Percentiles rank a stretch among this genome's conserved stretches.
Evolutionary conservation across 176 grass and related monocot species (phyloP).

Genomic region (Poa annua): DNA sequence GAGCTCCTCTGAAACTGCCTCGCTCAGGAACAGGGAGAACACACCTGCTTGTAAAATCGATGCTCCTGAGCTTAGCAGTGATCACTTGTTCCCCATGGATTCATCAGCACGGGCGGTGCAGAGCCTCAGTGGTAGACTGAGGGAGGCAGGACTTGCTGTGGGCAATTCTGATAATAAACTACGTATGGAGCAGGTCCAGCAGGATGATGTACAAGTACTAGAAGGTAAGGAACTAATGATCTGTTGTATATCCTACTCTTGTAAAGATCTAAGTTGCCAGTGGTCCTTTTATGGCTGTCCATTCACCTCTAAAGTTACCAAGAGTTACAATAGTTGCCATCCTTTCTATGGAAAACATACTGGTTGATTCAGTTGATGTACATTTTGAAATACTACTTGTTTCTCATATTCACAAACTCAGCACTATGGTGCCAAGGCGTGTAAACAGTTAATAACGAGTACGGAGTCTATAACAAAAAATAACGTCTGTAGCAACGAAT

Average conservation of each 20-base stretch:
- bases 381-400: not conserved
- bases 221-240: conserved; percentile 32
- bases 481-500: not conserved
- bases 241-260: not conserved
- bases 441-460: not conserved
- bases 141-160: not conserved
- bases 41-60: conserved; percentile 2
- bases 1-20: not conserved
- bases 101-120: conserved; percentile 31
- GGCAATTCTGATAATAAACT: conserved; percentile 14
- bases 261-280: not conserved
- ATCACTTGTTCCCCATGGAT: conserved; percentile 9
- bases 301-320: not conserved
- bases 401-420: not conserved
- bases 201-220: conserved; percentile 23
- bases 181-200: not conserved
- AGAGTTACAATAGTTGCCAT: not conserved
- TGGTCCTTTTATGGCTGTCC: not conserved
- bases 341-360: not conserved
- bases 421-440: not conserved
- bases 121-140: conserved; percentile 25
- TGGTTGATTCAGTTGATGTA: not conserved
- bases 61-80: not conserved
- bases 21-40: conserved; percentile 37
- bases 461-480: not conserved